A percentile compares a stretch with the other conserved stretches of the same genome.
Conservation (phyloP, 768 basidiomycete genomes). For the Termitomyces sp. region DNA sequence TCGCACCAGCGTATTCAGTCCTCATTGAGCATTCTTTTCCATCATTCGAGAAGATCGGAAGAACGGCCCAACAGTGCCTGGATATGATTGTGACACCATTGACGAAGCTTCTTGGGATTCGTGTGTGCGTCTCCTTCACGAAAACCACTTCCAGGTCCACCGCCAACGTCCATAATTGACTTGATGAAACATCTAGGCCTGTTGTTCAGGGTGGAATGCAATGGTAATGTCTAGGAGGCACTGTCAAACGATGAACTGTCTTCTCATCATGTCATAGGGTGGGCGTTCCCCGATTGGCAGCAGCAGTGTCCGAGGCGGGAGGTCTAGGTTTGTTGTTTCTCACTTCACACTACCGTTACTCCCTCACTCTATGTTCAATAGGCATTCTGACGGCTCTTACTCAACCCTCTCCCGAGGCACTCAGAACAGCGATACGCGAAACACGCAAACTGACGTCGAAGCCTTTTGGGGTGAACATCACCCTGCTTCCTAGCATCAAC, state of each 20-base stretch:
- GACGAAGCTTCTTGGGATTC: constrained; percentile 25
- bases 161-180: neutral
- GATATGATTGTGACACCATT: constrained; percentile 47
- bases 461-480: constrained; percentile 84
- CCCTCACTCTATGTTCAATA: constrained; percentile 14
- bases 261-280: constrained; percentile 51
- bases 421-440: constrained; percentile 75
- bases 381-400: constrained; percentile 86
- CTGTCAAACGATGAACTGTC: neutral
- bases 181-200: constrained; percentile 38
- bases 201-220: constrained; percentile 90
- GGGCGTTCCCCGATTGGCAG: constrained; percentile 65
- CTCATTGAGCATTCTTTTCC: neutral
- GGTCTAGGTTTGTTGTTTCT: constrained; percentile 53
- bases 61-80: neutral
- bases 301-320: constrained; percentile 79
- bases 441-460: constrained; percentile 64
- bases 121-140: neutral
- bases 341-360: neutral
- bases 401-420: constrained; percentile 78
- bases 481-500: constrained; percentile 81
- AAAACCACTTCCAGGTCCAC: neutral
- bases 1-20: neutral
- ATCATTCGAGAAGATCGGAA: neutral
- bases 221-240: constrained; percentile 42